These are phyloP conservation scores for Chlamydomonas reinhardtii DNA, from an alignment of 163 green algal genomes.

Conservation along the genomic window DNA sequence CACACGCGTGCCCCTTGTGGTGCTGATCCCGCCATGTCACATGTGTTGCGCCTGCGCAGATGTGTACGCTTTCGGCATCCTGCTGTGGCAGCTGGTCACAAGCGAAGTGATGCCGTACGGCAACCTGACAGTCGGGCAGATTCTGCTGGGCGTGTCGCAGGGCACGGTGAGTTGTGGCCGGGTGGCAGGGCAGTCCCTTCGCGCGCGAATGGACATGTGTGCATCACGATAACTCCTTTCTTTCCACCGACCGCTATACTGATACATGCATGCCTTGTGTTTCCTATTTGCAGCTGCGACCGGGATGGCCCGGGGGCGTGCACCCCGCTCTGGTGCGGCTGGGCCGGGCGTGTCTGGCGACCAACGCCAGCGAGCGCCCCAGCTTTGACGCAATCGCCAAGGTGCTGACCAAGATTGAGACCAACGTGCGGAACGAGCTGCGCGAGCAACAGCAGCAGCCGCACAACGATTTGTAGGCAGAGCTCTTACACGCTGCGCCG, in stretches of 20 bases:
- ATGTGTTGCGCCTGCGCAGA: neutral
- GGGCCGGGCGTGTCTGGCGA: conserved; percentile 28
- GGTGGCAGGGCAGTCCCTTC: too few species aligned
- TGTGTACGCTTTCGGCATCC: conserved; percentile 44
- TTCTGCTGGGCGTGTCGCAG: conserved; percentile 20
- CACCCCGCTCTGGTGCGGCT: conserved; percentile 37
- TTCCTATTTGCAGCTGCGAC: conserved; percentile 8
- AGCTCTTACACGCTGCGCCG: too few species aligned
- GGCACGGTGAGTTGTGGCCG: conserved; percentile 1
- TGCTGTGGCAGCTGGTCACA: conserved; percentile 52
- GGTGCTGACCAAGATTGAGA: conserved; percentile 48
- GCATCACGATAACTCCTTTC: too few species aligned
- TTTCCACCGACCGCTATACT: too few species aligned
- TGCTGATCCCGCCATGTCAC: neutral
- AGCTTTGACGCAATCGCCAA: conserved; percentile 39
- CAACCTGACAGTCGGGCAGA: conserved; percentile 32
- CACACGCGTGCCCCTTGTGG: too few species aligned
- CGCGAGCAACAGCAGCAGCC: neutral
- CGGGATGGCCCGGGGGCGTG: conserved; percentile 7
- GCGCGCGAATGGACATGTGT: too few species aligned
- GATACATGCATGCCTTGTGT: too few species aligned
- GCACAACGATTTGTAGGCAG: too few species aligned
- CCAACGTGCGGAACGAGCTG: conserved; percentile 9
- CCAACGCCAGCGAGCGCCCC: conserved; percentile 17
- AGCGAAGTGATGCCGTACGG: conserved; percentile 30